These are phyloP conservation scores for Parmelia sp. DNA, from an alignment of 495 filamentous ascomycete genomes.

Conservation along the genomic window DNA sequence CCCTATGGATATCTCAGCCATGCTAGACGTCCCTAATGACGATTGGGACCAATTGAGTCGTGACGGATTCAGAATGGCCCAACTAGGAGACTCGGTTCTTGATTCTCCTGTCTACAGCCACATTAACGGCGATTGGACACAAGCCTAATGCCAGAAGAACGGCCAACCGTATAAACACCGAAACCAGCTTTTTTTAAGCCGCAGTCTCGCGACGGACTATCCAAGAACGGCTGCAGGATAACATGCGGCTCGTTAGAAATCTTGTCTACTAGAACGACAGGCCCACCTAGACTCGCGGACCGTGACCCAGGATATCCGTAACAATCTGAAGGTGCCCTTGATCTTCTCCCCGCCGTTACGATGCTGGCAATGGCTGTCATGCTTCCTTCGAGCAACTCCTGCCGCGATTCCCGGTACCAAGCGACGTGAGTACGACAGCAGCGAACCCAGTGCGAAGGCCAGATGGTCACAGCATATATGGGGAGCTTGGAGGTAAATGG, in stretches of 20 bases:
- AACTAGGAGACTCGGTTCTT: neutral
- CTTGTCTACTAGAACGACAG: neutral
- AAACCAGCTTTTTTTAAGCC: neutral
- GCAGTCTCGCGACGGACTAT: neutral
- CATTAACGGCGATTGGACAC: constrained; percentile 1
- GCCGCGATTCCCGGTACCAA: neutral
- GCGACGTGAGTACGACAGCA: neutral
- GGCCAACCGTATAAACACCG: neutral
- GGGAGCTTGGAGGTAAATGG: neutral
- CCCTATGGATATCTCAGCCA: constrained; percentile 21
- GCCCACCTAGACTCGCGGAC: neutral
- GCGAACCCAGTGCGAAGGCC: neutral
- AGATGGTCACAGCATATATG: neutral
- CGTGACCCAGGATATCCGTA: neutral
- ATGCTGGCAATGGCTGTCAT: neutral
- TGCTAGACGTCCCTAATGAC: constrained; percentile 12
- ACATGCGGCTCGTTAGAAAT: neutral
- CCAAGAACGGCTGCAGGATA: neutral
- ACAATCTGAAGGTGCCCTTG: neutral
- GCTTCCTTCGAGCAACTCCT: neutral
- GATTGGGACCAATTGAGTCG: constrained; percentile 22
- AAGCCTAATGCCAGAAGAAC: neutral
- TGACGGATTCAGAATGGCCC: constrained; percentile 25
- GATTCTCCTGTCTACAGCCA: neutral
- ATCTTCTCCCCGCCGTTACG: neutral